Base-by-base conservation (phyloP, 768 basidiomycete species). In the Panaeolus papilionaceus region DNA sequence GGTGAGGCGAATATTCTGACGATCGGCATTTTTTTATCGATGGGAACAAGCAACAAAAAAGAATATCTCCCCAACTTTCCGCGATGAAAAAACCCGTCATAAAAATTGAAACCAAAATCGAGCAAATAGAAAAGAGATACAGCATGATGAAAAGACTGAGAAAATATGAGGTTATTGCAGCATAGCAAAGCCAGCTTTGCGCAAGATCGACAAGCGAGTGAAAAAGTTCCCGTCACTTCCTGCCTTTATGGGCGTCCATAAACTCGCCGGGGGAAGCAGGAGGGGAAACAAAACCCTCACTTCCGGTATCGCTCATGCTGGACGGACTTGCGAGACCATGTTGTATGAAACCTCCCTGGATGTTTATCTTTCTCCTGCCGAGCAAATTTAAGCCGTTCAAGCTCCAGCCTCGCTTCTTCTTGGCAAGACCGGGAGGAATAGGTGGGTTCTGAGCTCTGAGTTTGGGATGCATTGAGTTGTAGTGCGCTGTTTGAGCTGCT, bases 351-450 rank as follows among this genome's bases (percentile, higher is more conserved):
- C 54, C 54, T 58, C 28, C 54, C 28, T 58, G 54, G 0, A 58
- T 58, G 33, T 58, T 58, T 33, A 37, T 70, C 64, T 23, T 70
- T 38, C 69, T 62, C 51, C 66, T 62, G 16, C 66, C 64, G 5
- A 67, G 38, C 6, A 66, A 28, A 58, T 63, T 66, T 16, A 58
- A 16, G 54, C 54, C 28, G 54, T 58, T 58, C 65, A 73, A 66
- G 63, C 69, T 69, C 72, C 72, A 73, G 38, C 40, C 65, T 2
- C 63, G 66, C 4, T 69, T 58, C 61, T 71, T 73, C 66, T 70
- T 71, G 33, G 58, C 64, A 37, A 73, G 65, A 20, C 68, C 68
- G 10, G 72, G 72, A 16, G 72, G 72, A 40, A 73, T 62, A 4
- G 72, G 72, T 1, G 68, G 66, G 14, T 65, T 62, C 44, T 38